A percentile compares a stretch with the other conserved stretches of the same genome.
These are phyloP conservation scores for Helicostylum pulchrum DNA, from an alignment of 192 early-diverging fungal genomes.

Conservation along the genomic window DNA sequence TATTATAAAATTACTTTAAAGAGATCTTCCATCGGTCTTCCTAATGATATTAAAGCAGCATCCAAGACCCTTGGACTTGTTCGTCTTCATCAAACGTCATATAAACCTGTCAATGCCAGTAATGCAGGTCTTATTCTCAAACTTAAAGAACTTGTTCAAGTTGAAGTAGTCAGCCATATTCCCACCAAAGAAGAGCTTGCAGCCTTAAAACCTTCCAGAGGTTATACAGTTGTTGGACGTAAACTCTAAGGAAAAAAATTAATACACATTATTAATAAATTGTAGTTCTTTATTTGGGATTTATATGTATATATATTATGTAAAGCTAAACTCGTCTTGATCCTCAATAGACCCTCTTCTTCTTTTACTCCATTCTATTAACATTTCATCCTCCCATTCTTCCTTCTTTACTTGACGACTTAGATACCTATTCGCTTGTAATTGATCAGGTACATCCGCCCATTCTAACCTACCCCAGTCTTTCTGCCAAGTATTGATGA, in stretches of 20 bases:
- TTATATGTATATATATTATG: background rate
- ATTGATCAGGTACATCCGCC: constrained; percentile 26
- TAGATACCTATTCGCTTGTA: constrained; percentile 26
- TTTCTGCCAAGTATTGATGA: constrained; percentile 33
- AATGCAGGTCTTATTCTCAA: constrained; percentile 51
- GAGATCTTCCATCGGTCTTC: constrained; percentile 46
- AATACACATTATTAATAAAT: background rate
- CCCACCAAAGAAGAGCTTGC: constrained; percentile 34
- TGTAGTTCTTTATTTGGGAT: background rate
- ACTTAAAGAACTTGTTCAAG: constrained; percentile 48
- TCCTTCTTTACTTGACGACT: constrained; percentile 17
- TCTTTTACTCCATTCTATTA: constrained; percentile 24
- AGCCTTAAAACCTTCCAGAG: constrained; percentile 27
- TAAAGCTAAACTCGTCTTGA: background rate
- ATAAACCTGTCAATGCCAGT: constrained; percentile 42
- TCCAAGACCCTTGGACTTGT: constrained; percentile 39
- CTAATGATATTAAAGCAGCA: constrained; percentile 26
- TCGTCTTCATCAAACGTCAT: constrained; percentile 39
- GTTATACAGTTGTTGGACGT: constrained; percentile 32
- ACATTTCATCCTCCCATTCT: constrained; percentile 43
- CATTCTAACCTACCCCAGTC: constrained; percentile 25
- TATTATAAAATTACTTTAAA: constrained; percentile 47
- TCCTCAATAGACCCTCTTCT: constrained; percentile 11
- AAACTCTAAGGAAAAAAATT: constrained; percentile 6
- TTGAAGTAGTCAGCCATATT: constrained; percentile 37